These are phyloP conservation scores for Brassica cretica DNA, from an alignment of 345 rosid genomes.

Conservation along the genomic window DNA sequence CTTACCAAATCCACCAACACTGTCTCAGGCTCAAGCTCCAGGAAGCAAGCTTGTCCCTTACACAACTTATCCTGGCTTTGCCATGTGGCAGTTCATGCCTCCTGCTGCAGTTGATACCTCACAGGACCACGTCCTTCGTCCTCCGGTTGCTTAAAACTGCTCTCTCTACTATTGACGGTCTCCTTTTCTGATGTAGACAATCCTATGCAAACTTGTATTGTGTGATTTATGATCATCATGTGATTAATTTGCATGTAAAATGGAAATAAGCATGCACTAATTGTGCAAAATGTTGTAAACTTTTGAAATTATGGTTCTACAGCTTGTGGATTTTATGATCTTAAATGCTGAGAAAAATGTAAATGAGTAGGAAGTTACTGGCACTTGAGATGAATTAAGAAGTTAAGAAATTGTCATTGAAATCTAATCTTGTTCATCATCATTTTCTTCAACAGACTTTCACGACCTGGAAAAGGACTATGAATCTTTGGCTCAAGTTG, in stretches of 20 bases:
- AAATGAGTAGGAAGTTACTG: neutral
- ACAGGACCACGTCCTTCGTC: constrained; percentile 62
- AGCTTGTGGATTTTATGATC: neutral
- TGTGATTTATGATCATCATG: neutral
- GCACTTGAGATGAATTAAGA: neutral
- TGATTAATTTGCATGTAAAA: neutral
- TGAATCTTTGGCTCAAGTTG: too few species aligned
- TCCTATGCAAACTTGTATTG: neutral
- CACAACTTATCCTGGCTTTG: constrained; percentile 80
- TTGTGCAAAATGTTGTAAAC: neutral
- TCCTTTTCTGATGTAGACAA: neutral
- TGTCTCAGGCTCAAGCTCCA: constrained; percentile 73
- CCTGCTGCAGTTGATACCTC: constrained; percentile 91
- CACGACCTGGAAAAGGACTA: too few species aligned
- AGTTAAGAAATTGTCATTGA: too few species aligned
- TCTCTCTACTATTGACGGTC: neutral
- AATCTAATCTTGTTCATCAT: too few species aligned
- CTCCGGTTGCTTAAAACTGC: neutral
- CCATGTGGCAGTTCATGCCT: constrained; percentile 99
- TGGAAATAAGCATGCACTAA: neutral
- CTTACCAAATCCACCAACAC: constrained; percentile 54
- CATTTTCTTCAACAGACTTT: too few species aligned
- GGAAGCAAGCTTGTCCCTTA: constrained; percentile 86
- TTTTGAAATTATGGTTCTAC: neutral
- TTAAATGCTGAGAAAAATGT: neutral